Evolutionary conservation across 805 yeast genomes (phyloP).

Genomic region (Barnettozyma californica): DNA sequence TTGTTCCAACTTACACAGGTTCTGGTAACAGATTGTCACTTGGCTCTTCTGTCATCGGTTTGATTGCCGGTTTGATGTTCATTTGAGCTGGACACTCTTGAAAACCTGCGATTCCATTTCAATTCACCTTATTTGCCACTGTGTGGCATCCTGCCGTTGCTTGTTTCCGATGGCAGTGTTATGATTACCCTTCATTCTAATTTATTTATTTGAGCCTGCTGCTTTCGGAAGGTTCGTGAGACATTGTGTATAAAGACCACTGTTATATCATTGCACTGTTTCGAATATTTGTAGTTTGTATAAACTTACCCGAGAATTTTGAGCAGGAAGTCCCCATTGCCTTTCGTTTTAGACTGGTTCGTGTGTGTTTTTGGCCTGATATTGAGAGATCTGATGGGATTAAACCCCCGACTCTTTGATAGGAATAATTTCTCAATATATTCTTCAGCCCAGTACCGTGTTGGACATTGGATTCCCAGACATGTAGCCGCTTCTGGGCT

Average conservation of each 20-base stretch:
- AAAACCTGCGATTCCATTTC: neutral
- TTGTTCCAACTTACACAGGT: neutral
- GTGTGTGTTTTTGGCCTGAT: too few relatives aligned
- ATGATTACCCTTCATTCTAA: neutral
- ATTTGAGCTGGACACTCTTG: neutral
- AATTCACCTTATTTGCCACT: neutral
- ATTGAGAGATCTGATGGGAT: too few relatives aligned
- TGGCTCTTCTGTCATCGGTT: neutral
- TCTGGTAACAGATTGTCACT: neutral
- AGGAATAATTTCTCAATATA: too few relatives aligned
- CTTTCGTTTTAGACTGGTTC: too few relatives aligned
- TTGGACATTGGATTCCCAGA: too few relatives aligned
- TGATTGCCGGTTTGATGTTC: neutral
- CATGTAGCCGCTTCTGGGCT: too few relatives aligned
- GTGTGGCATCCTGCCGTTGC: neutral
- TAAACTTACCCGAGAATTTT: too few relatives aligned
- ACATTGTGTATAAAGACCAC: neutral
- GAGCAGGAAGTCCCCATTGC: too few relatives aligned
- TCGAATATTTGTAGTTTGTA: neutral
- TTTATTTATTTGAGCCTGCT: neutral
- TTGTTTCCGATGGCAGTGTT: neutral
- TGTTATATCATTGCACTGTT: too few relatives aligned
- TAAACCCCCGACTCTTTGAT: too few relatives aligned
- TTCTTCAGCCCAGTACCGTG: too few relatives aligned
- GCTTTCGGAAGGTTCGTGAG: neutral